Base-by-base conservation (phyloP, 2,329 filamentous ascomycete species). In the Periglandula ipomoeae region DNA sequence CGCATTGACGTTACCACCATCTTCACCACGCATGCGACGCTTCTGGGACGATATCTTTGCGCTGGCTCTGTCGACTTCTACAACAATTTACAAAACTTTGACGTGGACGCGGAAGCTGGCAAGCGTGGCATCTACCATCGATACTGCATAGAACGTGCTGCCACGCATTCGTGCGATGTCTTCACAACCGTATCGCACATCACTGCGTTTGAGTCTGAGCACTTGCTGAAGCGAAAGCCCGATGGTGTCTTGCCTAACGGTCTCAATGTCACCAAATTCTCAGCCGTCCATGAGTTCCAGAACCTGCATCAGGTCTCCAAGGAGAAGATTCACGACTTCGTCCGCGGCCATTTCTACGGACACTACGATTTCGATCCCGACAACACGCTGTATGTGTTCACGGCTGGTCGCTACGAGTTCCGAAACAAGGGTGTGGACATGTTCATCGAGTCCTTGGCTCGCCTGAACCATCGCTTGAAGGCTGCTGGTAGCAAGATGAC, bases 171-270 rank as follows among this genome's bases (percentile, higher is more conserved):
- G 6, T 87, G 86, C 57, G 93, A 98, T 69, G 93, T 98, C 60
- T 97, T 98, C 72, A 98, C 93, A 20, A 98, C 93, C 1, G 93
- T 98, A 52, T 97, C 91, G 17, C 93, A 97, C 68, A 97, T 98
- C 63, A 98, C 93, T 4, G 93, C 93, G 9, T 97, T 95, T 68
- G 93, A 98, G 70, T 95, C 89, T 61, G 93, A 98, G 73, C 91
- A 98, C 70, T 70, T 98, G 58, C 78, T 98, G 56, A 97, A 97
- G 78, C 85, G 93, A 55, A 97, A 97, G 71, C 93, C 93, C 1
- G 93, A 98, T 59, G 93, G 93, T 38, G 93, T 98, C 6, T 70
- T 97, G 57, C 93, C 93, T 58, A 98, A 98, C 61, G 93, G 93
- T 55, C 76, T 98, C 61, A 98, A 98, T 61, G 93, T 98, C 53